Conservation (phyloP, 148 eudicot genomes). For the Vaccinium macrocarpon region DNA sequence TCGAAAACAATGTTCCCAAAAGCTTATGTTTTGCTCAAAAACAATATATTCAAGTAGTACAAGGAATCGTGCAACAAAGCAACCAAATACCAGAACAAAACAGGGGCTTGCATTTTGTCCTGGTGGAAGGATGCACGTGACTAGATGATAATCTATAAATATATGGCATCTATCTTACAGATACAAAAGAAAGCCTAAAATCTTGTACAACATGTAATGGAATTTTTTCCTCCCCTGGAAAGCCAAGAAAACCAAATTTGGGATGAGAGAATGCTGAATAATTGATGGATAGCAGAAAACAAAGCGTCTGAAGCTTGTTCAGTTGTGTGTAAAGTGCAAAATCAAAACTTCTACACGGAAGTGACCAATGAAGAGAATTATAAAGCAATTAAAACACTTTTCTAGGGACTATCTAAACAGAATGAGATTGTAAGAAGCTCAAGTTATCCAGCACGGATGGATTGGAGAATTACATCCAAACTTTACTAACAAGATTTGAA, state of each 20-base stretch:
- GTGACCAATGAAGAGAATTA: too few species aligned
- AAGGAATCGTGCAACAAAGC: not conserved
- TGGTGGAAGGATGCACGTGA: not conserved
- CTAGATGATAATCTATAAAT: too few species aligned
- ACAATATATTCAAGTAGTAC: not conserved
- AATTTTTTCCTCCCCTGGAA: not conserved
- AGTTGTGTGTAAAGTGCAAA: not conserved
- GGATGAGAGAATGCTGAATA: not conserved
- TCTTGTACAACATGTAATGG: not conserved
- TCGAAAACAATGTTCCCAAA: not conserved
- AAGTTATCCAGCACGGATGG: not conserved
- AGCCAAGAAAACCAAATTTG: not conserved
- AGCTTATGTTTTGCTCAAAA: not conserved
- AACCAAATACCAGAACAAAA: not conserved
- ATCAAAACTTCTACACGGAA: not conserved
- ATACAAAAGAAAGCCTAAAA: not conserved
- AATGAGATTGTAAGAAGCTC: not conserved
- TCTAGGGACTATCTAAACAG: not conserved
- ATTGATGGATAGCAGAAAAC: not conserved
- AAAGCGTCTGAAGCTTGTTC: not conserved
- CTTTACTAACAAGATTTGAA: constrained; percentile 13
- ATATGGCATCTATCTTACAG: not conserved
- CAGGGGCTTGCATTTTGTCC: not conserved
- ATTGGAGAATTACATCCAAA: not conserved
- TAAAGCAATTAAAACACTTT: not conserved